Conservation (phyloP, 2,329 filamentous ascomycete genomes). For the Alternaria arbusti region DNA sequence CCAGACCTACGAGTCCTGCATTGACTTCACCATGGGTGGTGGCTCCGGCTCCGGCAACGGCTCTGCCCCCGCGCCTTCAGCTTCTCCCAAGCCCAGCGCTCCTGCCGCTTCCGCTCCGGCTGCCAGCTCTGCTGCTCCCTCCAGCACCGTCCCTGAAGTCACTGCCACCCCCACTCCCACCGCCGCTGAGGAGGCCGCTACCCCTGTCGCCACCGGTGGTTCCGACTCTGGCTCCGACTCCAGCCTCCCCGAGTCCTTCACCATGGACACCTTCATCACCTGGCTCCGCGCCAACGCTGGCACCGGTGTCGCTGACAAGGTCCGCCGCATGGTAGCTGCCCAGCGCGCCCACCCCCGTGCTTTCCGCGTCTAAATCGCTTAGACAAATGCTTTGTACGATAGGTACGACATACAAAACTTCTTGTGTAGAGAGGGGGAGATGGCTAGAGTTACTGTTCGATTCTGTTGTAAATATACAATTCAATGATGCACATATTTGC, state of each 20-base stretch:
- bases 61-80: slow-evolving; percentile 15
- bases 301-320: slow-evolving; percentile 27
- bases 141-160: slow-evolving; percentile 15
- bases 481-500: slow-evolving; percentile 26
- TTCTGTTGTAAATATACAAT: slow-evolving; percentile 42
- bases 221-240: slow-evolving; percentile 16
- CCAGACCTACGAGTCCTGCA: slow-evolving; percentile 69
- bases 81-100: slow-evolving; percentile 11
- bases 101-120: slow-evolving; percentile 12
- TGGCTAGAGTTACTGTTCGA: slow-evolving; percentile 19
- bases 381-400: background rate
- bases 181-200: slow-evolving; percentile 8
- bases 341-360: slow-evolving; percentile 35
- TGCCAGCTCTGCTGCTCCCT: slow-evolving; percentile 14
- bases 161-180: slow-evolving; percentile 13
- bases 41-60: slow-evolving; percentile 27
- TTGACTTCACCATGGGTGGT: slow-evolving; percentile 62
- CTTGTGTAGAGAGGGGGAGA: background rate
- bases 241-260: slow-evolving; percentile 39
- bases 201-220: slow-evolving; percentile 16
- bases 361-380: slow-evolving; percentile 27
- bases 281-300: slow-evolving; percentile 40
- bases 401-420: background rate
- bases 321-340: slow-evolving; percentile 32
- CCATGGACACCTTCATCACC: slow-evolving; percentile 41